Evolutionary conservation across 805 yeast genomes (phyloP), one percentile per base, ranked within the genome.

Genomic region (Jamesozyma lodderae): DNA sequence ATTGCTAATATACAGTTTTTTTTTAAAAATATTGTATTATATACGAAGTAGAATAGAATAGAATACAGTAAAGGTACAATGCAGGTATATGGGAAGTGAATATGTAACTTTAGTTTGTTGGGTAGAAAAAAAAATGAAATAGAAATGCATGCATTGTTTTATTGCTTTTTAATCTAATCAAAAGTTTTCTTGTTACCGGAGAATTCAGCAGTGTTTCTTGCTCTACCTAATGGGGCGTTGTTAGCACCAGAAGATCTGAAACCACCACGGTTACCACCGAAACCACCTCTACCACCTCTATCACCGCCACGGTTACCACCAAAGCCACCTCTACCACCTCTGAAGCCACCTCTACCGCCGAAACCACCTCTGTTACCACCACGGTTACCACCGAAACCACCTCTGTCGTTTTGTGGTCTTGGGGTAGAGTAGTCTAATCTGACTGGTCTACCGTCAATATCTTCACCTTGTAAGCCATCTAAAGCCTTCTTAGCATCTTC

Each of bases 401-500:
- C 67, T 38, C 67, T 62, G 48, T 62, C 62, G 56, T 58, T 60
- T 55, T 61, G 62, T 48, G 81, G 87, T 64, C 81, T 82, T 64
- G 98, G 97, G 40, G 95, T 77, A 37, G 96, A 84, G 75, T 63
- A 92, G 69, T 92, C 98, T 51, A 92, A 73, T 74, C 98, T 83
- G 57, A 92, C 82, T 45, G 96, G 77, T 71, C 98, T 80, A 52
- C 94, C 95, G 47, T 78, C 87, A 54, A 92, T 72, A 69, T 78
- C 75, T 64, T 80, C 81, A 62, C 97, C 97, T 63, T 85, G 83
- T 67, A 87, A 66, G 41, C 82, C 88, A 48, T 81, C 86, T 47
- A 83, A 68, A 40, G 97, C 97, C 45, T 79, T 75, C 66, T 80
- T 75, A 52, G 98, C 96, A 63, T 85, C 95, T 32, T 88, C 97